Percentiles rank a stretch among this genome's conserved stretches.
Evolutionary conservation across 2,329 filamentous ascomycete genomes (phyloP).

Genomic region (Fusarium annulatum): DNA sequence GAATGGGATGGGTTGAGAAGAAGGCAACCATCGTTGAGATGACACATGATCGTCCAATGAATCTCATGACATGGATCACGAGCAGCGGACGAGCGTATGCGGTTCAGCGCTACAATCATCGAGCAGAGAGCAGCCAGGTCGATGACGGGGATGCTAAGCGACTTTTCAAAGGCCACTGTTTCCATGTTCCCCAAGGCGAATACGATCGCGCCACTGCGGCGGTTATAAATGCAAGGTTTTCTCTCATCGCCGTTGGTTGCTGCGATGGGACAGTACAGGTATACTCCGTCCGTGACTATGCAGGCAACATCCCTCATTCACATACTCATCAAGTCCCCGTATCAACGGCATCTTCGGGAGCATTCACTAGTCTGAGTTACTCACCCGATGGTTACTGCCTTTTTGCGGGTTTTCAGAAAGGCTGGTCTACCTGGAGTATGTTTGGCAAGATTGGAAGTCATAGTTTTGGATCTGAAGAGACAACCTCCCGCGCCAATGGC

Average conservation of each 20-base stretch:
- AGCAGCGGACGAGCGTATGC: constrained; percentile 89
- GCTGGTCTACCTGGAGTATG: constrained; percentile 97
- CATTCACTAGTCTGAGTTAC: constrained; percentile 80
- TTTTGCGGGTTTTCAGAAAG: constrained; percentile 90
- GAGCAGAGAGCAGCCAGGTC: constrained; percentile 53
- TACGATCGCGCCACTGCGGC: constrained; percentile 75
- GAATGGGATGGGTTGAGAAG: constrained; percentile 86
- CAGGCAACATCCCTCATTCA: constrained; percentile 89
- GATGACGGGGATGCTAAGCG: constrained; percentile 66
- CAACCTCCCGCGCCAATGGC: constrained; percentile 72
- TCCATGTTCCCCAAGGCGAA: constrained; percentile 76
- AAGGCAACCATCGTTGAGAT: constrained; percentile 83
- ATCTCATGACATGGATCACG: constrained; percentile 91
- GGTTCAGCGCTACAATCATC: constrained; percentile 75
- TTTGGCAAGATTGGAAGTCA: constrained; percentile 91
- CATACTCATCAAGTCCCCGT: constrained; percentile 79
- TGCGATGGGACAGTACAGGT: constrained; percentile 82
- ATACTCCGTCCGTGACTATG: constrained; percentile 94
- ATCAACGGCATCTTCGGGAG: constrained; percentile 74
- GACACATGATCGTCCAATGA: constrained; percentile 96
- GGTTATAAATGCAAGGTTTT: constrained; percentile 94
- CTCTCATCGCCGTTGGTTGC: constrained; percentile 88
- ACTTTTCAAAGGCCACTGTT: constrained; percentile 90
- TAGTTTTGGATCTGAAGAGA: constrained; percentile 79
- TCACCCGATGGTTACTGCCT: constrained; percentile 97